A percentile compares a stretch with the other conserved stretches of the same genome.
These are phyloP conservation scores for Xylaria longipes DNA, from an alignment of 495 filamentous ascomycete genomes.

Conservation along the genomic window DNA sequence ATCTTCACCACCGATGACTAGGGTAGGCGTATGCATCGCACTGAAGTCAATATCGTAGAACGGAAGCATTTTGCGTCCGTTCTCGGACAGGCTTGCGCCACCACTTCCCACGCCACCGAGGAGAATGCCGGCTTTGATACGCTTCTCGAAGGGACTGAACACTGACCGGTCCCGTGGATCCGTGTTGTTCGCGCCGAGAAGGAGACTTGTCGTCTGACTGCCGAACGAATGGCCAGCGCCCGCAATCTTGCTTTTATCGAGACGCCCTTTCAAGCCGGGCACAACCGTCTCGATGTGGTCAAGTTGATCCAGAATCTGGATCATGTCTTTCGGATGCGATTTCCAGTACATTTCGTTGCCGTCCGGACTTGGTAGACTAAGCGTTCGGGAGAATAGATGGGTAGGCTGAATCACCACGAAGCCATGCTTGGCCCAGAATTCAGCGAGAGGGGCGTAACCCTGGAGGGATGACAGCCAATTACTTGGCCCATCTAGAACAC, in stretches of 20 bases:
- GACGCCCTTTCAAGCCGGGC: constrained; percentile 19
- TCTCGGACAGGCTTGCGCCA: constrained; percentile 34
- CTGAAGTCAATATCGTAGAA: constrained; percentile 47
- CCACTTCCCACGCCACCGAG: constrained; percentile 43
- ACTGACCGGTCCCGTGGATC: constrained; percentile 37
- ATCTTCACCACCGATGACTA: constrained; percentile 48
- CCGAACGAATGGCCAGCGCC: constrained; percentile 53
- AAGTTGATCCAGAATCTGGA: constrained; percentile 21
- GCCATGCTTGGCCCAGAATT: constrained; percentile 56
- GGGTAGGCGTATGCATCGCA: constrained; percentile 45
- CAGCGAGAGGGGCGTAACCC: constrained; percentile 46
- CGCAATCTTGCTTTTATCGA: constrained; percentile 46
- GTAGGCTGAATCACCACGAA: constrained; percentile 57
- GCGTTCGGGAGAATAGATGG: constrained; percentile 48
- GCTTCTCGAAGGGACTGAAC: constrained; percentile 29
- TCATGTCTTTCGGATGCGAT: constrained; percentile 47
- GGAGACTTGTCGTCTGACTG: constrained; percentile 43
- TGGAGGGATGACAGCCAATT: constrained; percentile 53
- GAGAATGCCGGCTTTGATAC: constrained; percentile 50
- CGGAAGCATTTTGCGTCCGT: constrained; percentile 32
- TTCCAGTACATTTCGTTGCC: constrained; percentile 43
- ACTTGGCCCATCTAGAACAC: constrained; percentile 33
- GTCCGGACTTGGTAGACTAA: constrained; percentile 33
- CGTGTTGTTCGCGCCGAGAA: constrained; percentile 46
- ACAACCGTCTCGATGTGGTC: constrained; percentile 4